Evolutionary conservation across 2,329 filamentous ascomycete genomes (phyloP), one percentile per base, ranked within the genome.

Genomic region (Microdochium nivale): DNA sequence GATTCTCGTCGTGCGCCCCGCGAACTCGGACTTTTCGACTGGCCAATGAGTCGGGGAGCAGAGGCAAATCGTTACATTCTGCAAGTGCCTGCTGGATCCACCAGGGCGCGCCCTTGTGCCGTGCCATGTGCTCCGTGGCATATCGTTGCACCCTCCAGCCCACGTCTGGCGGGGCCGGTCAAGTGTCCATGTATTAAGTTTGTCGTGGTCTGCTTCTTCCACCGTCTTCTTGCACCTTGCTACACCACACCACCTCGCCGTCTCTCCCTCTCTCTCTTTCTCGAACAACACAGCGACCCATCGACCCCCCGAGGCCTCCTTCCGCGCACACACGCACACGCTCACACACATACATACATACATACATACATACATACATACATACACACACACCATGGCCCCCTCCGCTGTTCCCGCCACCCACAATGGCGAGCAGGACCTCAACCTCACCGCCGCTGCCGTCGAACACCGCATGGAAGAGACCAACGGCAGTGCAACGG

Each of bases 361-460:
- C 9, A 11, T 19, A 11, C 25, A 37, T 59, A 59, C 57, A n/a
- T 13, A 10, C 21, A 11, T 8, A 16, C 40, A 21, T 7, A 21
- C 40, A 21, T 8, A 44, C 9, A 11, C 40, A 11, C 25, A 37
- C 59, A 59, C 57, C 60, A 79, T 78, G 77, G 68, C 75, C 58
- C 76, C 76, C 56, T 72, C 75, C 43, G 75, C 69, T 37, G 55
- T 67, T 51, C 55, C 70, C 37, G 64, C 70, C 48, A 65, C 66
- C 51, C 64, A 67, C 47, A 59, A 59, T 35, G 65, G 68, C 53
- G 67, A 70, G 53, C 73, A 76, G 56, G 75, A 77, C 49, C 58
- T 75, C 57, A 72, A 79, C 66, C 70, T 81, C 56, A 79, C 75
- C 35, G 71, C 76, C 49, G 69, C 74, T 19, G 76, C 76, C 57